Percentiles rank a stretch among this genome's conserved stretches.
phyloP scores from a whole-genome alignment of 192 early-diverging fungal species.

The Phycomyces blakesleeanus region DNA sequence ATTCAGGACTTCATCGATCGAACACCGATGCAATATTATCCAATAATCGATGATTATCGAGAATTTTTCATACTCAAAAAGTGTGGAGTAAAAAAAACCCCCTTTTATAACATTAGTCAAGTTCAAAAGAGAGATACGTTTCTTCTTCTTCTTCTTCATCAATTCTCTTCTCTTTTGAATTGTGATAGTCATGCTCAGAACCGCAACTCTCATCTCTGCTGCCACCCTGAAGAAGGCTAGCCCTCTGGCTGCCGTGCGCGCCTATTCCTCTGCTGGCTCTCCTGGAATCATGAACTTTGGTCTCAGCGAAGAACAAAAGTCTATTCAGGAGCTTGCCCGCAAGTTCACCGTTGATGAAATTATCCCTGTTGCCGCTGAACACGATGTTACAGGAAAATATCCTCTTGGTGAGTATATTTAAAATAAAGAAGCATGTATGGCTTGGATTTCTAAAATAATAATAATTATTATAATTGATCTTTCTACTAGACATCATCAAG shows the following conservation, averaged over 20 bases:
- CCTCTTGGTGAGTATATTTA: slow-evolving; percentile 52
- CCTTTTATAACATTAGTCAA: too few species aligned
- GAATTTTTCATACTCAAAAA: too few species aligned
- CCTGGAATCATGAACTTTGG: slow-evolving; percentile 48
- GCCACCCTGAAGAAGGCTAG: background rate
- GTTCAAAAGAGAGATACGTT: background rate
- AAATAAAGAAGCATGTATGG: too few species aligned
- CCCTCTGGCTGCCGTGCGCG: background rate
- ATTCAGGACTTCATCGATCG: too few species aligned
- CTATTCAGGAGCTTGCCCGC: slow-evolving; percentile 85
- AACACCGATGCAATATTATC: too few species aligned
- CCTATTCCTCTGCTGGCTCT: slow-evolving; percentile 10
- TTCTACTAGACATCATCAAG: slow-evolving; percentile 62
- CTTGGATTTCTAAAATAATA: too few species aligned
- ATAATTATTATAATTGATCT: too few species aligned
- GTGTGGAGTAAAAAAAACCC: too few species aligned
- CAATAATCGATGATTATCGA: too few species aligned
- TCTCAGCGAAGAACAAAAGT: slow-evolving; percentile 78
- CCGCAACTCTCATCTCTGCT: too few species aligned
- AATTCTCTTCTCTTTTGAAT: background rate
- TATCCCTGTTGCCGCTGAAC: slow-evolving; percentile 87
- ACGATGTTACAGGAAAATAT: slow-evolving; percentile 93
- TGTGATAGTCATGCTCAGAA: slow-evolving; percentile 3
- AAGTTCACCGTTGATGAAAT: slow-evolving; percentile 89
- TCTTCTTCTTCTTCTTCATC: background rate